These are phyloP conservation scores for Wickerhamomyces tratensis DNA, from an alignment of 805 yeast species.

Conservation along the genomic window DNA sequence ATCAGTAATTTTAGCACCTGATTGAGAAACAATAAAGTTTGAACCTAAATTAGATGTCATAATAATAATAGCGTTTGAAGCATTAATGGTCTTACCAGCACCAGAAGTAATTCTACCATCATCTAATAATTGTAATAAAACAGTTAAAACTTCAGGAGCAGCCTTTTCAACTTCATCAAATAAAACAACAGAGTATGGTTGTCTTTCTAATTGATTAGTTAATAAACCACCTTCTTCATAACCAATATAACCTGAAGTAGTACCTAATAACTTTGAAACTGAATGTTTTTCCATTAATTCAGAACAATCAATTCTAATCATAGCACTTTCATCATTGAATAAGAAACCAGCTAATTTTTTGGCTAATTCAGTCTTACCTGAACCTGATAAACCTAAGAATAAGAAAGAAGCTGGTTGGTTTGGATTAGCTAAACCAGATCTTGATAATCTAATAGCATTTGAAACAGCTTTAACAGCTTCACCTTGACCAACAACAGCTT, in stretches of 20 bases:
- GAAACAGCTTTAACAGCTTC: conserved; percentile 96
- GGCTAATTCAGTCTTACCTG: conserved; percentile 97
- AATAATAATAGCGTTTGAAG: conserved; percentile 84
- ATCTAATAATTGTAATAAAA: conserved; percentile 84
- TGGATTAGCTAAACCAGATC: conserved; percentile 95
- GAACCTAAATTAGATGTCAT: conserved; percentile 99
- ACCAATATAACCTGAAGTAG: conserved; percentile 96
- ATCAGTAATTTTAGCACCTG: conserved; percentile 52
- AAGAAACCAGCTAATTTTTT: conserved; percentile 94
- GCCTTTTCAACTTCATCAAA: conserved; percentile 99
- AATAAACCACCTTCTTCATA: conserved; percentile 96
- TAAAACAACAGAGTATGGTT: conserved; percentile 91
- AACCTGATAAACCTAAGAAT: conserved; percentile 92
- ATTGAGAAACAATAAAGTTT: conserved; percentile 66
- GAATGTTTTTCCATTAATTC: conserved; percentile 94
- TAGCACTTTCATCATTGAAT: conserved; percentile 92
- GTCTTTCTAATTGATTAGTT: conserved; percentile 83
- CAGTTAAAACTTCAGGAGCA: conserved; percentile 93
- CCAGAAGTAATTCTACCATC: conserved; percentile 96
- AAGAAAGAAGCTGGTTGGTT: conserved; percentile 93
- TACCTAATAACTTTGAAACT: conserved; percentile 89
- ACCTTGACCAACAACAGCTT: conserved; percentile 87
- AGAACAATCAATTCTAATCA: conserved; percentile 96
- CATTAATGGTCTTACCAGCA: conserved; percentile 87
- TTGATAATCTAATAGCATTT: conserved; percentile 83